A percentile compares a stretch with the other conserved stretches of the same genome.
These are phyloP conservation scores for Trifolium pratense DNA, from an alignment of 306 rosid species.

Conservation along the genomic window DNA sequence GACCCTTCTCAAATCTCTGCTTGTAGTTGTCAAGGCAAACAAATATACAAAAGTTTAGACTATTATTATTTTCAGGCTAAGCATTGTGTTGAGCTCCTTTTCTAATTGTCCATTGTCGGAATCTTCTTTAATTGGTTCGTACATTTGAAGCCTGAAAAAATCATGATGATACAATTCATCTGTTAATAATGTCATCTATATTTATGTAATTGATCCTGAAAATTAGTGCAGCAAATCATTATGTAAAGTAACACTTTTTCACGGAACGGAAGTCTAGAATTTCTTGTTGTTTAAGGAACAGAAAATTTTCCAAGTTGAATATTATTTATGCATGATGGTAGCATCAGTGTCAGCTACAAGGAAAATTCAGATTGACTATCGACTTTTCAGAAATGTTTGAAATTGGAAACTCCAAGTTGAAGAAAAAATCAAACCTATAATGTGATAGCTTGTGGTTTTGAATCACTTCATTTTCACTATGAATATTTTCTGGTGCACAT, in stretches of 20 bases:
- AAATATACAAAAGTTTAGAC: slow-evolving; percentile 26
- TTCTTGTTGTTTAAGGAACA: background rate
- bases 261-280: background rate
- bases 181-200: slow-evolving; percentile 23
- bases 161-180: slow-evolving; percentile 20
- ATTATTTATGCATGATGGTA: background rate
- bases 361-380: background rate
- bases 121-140: slow-evolving; percentile 15
- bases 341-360: background rate
- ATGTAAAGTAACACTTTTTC: slow-evolving; percentile 4
- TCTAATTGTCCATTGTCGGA: slow-evolving; percentile 31
- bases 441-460: slow-evolving; percentile 24
- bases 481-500: background rate
- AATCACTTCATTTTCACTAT: background rate
- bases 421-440: background rate
- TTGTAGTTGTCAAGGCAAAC: slow-evolving; percentile 62
- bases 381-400: slow-evolving; percentile 1
- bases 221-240: background rate
- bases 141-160: slow-evolving; percentile 29
- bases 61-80: background rate
- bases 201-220: slow-evolving; percentile 31
- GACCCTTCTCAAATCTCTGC: slow-evolving; percentile 72
- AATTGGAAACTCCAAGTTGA: slow-evolving; percentile 14
- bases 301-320: background rate
- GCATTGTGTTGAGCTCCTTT: slow-evolving; percentile 31